A percentile compares a stretch with the other conserved stretches of the same genome.
Evolutionary conservation across 2,329 filamentous ascomycete species (phyloP).

Genomic region (Helotiales sp.): DNA sequence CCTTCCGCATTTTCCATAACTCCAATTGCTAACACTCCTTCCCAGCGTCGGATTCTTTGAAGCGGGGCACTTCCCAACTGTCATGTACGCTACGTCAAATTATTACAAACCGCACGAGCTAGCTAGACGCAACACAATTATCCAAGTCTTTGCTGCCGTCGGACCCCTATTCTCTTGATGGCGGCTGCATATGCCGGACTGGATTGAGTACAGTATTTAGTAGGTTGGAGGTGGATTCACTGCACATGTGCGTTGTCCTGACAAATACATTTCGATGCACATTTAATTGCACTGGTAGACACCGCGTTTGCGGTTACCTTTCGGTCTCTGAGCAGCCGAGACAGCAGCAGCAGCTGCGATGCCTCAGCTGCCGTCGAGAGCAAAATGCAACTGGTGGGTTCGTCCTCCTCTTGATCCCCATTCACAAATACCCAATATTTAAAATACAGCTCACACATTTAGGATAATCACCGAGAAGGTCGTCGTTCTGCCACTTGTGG

Average conservation of each 20-base stretch:
- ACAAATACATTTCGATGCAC: neutral
- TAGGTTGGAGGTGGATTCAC: neutral
- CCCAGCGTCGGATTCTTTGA: neutral
- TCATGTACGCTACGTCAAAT: neutral
- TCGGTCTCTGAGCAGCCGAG: neutral
- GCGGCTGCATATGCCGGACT: neutral
- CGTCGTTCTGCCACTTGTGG: too few relatives aligned
- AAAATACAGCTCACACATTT: too few relatives aligned
- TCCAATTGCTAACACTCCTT: neutral
- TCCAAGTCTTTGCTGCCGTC: neutral
- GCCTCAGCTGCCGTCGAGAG: neutral
- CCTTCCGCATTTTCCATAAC: neutral
- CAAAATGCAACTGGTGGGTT: neutral
- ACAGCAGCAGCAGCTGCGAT: neutral
- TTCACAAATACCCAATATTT: too few relatives aligned
- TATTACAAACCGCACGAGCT: neutral
- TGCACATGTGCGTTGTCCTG: neutral
- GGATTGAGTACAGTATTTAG: neutral
- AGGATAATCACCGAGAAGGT: too few relatives aligned
- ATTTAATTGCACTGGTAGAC: neutral
- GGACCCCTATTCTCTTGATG: neutral
- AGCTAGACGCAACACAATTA: neutral
- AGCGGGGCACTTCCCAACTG: neutral
- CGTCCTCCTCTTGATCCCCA: neutral
- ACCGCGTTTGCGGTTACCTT: neutral